Evolutionary conservation across 768 basidiomycete genomes (phyloP).

Genomic region (Solioccasus polychromus): DNA sequence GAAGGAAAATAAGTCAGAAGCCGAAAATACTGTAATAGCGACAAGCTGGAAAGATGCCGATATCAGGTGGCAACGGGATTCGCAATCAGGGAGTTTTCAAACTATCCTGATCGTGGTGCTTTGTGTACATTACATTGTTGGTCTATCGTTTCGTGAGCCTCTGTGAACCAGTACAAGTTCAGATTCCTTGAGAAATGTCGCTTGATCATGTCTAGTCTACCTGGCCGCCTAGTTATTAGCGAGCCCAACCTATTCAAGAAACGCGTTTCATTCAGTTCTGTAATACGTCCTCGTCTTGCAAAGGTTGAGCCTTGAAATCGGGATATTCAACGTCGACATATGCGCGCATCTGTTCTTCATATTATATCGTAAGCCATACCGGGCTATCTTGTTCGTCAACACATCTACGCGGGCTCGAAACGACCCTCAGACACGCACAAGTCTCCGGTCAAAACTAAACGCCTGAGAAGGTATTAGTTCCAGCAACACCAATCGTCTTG

Average conservation of each 20-base stretch:
- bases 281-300: neutral
- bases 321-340: slow-evolving; percentile 59
- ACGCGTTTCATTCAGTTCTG: too few relatives aligned
- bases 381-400: slow-evolving; percentile 35
- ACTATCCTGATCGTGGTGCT: too few relatives aligned
- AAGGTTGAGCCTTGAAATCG: slow-evolving; percentile 6
- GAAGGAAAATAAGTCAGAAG: slow-evolving; percentile 6
- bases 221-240: too few relatives aligned
- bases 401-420: neutral
- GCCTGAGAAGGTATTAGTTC: slow-evolving; percentile 47
- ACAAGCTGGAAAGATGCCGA: neutral
- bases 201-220: too few relatives aligned
- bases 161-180: too few relatives aligned
- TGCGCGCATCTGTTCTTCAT: slow-evolving; percentile 55
- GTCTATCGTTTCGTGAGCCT: too few relatives aligned
- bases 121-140: too few relatives aligned
- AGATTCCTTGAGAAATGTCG: too few relatives aligned
- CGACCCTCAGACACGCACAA: slow-evolving; percentile 37
- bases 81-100: too few relatives aligned
- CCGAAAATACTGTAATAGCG: slow-evolving; percentile 5
- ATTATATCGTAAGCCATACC: slow-evolving; percentile 49
- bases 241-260: too few relatives aligned
- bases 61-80: too few relatives aligned
- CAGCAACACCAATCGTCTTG: slow-evolving; percentile 47
- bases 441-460: slow-evolving; percentile 49